These are phyloP conservation scores for Pseudopyricularia javanii DNA, from an alignment of 2,329 filamentous ascomycete genomes.

Conservation along the genomic window DNA sequence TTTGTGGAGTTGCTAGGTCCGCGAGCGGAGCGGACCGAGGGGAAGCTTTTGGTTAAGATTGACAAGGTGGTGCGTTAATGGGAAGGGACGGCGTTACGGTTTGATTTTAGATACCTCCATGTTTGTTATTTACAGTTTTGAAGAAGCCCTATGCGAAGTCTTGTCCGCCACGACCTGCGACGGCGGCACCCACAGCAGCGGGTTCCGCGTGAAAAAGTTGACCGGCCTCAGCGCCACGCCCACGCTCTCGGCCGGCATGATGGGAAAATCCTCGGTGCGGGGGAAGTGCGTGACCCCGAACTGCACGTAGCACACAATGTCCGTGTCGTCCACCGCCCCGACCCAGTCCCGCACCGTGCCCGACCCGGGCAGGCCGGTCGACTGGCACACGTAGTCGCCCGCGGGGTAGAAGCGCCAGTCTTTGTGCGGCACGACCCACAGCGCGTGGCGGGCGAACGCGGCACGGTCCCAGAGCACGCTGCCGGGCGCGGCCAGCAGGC, in stretches of 20 bases:
- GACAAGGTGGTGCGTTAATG: constrained; percentile 26
- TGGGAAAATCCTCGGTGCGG: constrained; percentile 35
- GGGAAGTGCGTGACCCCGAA: constrained; percentile 22
- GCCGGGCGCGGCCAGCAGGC: constrained; percentile 38
- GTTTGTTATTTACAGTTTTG: background rate
- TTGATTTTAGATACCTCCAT: background rate
- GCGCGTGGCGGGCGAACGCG: constrained; percentile 43
- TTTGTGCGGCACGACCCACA: constrained; percentile 44
- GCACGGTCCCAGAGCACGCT: constrained; percentile 44
- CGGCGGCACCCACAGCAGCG: constrained; percentile 50
- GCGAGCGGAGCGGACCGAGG: constrained; percentile 28
- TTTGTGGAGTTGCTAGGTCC: constrained; percentile 37
- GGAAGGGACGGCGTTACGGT: background rate
- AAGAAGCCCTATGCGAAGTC: constrained; percentile 6
- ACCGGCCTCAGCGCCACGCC: constrained; percentile 48
- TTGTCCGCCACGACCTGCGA: constrained; percentile 3
- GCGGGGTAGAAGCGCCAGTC: constrained; percentile 48
- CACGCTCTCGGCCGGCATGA: constrained; percentile 63
- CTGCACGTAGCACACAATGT: constrained; percentile 44
- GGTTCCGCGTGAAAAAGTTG: constrained; percentile 55
- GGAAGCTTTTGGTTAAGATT: constrained; percentile 39
- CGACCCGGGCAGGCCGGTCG: constrained; percentile 13
- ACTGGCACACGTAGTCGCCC: constrained; percentile 48
- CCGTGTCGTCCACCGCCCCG: constrained; percentile 23
- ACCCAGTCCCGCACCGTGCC: constrained; percentile 29